A percentile compares a stretch with the other conserved stretches of the same genome.
Conservation (phyloP, 148 eudicot species). For the Vaccinium macrocarpon region DNA sequence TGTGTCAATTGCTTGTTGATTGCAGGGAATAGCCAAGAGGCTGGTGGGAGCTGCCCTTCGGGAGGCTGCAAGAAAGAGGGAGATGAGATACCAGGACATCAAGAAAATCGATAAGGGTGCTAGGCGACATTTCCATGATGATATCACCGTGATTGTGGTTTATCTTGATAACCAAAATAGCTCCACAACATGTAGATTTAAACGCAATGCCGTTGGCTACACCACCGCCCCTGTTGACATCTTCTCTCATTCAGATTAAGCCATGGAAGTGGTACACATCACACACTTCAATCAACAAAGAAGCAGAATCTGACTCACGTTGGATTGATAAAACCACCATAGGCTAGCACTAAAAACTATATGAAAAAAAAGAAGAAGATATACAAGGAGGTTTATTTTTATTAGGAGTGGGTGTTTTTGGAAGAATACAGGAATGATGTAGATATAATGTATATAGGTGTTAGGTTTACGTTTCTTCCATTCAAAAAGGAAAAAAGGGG, state of each 20-base stretch:
- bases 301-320: background rate
- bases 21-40: slow-evolving; percentile 15
- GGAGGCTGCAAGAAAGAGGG: slow-evolving; percentile 15
- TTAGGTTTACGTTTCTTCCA: background rate
- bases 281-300: background rate
- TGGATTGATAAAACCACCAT: background rate
- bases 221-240: slow-evolving; percentile 18
- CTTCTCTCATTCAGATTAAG: slow-evolving; percentile 12
- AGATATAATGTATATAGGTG: background rate
- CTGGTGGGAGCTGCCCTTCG: slow-evolving; percentile 7
- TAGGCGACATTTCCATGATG: slow-evolving; percentile 23
- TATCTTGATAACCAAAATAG: slow-evolving; percentile 16
- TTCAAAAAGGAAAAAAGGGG: too few relatives aligned
- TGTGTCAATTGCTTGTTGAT: background rate
- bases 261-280: background rate
- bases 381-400: background rate
- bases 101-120: background rate
- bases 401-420: background rate
- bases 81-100: slow-evolving; percentile 12
- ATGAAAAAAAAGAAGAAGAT: background rate
- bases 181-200: background rate
- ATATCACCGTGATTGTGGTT: slow-evolving; percentile 21
- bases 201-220: background rate
- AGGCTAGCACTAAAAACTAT: background rate
- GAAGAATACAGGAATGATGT: background rate